Evolutionary conservation across 2,329 filamentous ascomycete species (phyloP), one percentile per base, ranked within the genome.

Genomic region (Penicillium concentricum): DNA sequence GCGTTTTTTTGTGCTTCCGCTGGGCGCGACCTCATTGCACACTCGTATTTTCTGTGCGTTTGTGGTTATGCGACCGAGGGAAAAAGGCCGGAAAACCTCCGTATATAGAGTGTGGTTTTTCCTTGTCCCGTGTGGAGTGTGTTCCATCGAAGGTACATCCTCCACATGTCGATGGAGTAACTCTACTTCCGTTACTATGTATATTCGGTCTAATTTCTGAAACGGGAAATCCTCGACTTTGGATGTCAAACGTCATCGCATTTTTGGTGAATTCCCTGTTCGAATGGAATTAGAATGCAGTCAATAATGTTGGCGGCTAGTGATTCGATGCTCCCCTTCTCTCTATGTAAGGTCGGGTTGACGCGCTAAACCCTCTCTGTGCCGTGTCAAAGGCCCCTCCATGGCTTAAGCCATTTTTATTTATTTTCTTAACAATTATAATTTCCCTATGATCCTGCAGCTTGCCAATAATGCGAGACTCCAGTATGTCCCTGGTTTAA

Each of bases 281-380:
- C 30, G 10, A 30, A 54, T 45, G 48, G 35, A 46, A 43, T 52
- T 52, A 51, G 48, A 51, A 56, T 56, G 48, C 42, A 52, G 54
- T 52, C 54, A 56, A 56, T 56, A 56, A 46, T 56, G 54, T 38
- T 48, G 26, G 24, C 47, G 26, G 48, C 41, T 56, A 56, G 48
- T 56, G 47, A 56, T 56, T 56, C 47, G 53, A 56, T 54, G 22
- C 38, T 44, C 38, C 37, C 37, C 45, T 37, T 35, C 26, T 30
- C 34, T 48, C 15, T 18, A 64, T 64, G 63, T 63, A 64, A 65
- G 62, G 63, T 65, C 60, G 39, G 37, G 54, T 50, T 58, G 34
- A 28, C 51, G 51, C 64, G 58, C 64, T 66, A 66, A 57, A 59
- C 64, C 60, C 39, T 45, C 47, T 57, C 43, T 61, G 60, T 61